These are phyloP conservation scores for Dalechampia spathulata DNA, from an alignment of 441 rosid genomes.

Conservation along the genomic window DNA sequence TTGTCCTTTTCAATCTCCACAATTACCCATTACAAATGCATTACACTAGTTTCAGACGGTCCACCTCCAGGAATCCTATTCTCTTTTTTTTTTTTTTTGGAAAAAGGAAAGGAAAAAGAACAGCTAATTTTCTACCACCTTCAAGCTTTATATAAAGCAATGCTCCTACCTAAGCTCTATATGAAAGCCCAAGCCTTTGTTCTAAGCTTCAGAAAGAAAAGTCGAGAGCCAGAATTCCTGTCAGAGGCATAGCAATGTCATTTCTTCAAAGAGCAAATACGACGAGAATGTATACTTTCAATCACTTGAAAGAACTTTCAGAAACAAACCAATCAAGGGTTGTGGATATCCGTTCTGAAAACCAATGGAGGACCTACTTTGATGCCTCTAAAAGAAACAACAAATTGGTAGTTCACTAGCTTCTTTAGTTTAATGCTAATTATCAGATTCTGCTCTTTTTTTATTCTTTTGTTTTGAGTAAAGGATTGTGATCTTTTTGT, in stretches of 20 bases:
- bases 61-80: too few species aligned
- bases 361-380: slow-evolving; percentile 52
- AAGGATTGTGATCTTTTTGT: background rate
- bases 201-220: background rate
- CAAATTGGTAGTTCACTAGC: slow-evolving; percentile 38
- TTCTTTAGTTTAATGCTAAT: background rate
- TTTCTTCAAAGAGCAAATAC: slow-evolving; percentile 11
- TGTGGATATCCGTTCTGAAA: slow-evolving; percentile 37
- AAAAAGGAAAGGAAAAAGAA: too few species aligned
- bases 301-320: slow-evolving; percentile 12
- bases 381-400: slow-evolving; percentile 45
- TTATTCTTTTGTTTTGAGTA: too few species aligned
- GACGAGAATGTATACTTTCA: slow-evolving; percentile 16
- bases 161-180: background rate
- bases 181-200: background rate
- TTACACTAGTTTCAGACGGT: too few species aligned
- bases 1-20: too few species aligned
- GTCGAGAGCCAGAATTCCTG: too few species aligned
- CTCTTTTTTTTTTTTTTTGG: too few species aligned
- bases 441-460: background rate
- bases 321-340: slow-evolving; percentile 15
- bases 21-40: too few species aligned
- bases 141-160: background rate
- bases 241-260: slow-evolving; percentile 10
- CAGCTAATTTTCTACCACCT: background rate